Base-by-base conservation (phyloP, 2,329 filamentous ascomycete species). In the Atkinsonella hypoxylon region DNA sequence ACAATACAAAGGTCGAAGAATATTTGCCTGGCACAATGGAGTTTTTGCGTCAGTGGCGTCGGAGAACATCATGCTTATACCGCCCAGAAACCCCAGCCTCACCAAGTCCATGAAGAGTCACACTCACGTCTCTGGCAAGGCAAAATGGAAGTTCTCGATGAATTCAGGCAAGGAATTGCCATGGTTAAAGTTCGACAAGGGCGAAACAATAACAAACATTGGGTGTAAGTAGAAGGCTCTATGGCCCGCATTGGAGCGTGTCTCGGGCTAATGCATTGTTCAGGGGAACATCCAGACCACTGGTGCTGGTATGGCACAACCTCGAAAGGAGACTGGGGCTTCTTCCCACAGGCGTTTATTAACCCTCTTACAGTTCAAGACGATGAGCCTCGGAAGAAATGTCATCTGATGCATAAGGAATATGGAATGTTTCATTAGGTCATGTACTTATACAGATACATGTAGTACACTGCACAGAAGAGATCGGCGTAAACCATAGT, bases 181-280 rank as follows among this genome's bases (percentile, higher is more conserved):
- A 11, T 81, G 77, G 77, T 65, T 81, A 15, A 72, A 67, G 55
- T 78, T 87, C 58, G 81, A 83, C 34, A 83, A 82, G 60, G 79
- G 78, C n/a, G 83, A 87, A 54, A 71, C 74, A 2, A 82, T 85
- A 15, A 79, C 74, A 55, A 87, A 83, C 65, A 87, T 79, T 31
- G 67, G 65, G 46, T 78, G 75, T 75, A 60, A 68, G 74, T 70
- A 8, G 3, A 26, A 26, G 5, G 26, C 26, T 5, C 26, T 26
- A 7, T 26, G 5, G 7, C 26, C 26, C 4, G 4, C 26, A 18
- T 18, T 17, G 30, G 7, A 8, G 40, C n/a, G 47, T 8, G 47
- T 40, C 3, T 1, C 39, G 15, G 15, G 32, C 48, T 58, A 39
- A 58, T 51, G 12, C 18, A 34, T 26, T 9, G 12, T 11, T 22